Conservation (phyloP, 2,329 filamentous ascomycete genomes). For the Penicillium rolfsii region DNA sequence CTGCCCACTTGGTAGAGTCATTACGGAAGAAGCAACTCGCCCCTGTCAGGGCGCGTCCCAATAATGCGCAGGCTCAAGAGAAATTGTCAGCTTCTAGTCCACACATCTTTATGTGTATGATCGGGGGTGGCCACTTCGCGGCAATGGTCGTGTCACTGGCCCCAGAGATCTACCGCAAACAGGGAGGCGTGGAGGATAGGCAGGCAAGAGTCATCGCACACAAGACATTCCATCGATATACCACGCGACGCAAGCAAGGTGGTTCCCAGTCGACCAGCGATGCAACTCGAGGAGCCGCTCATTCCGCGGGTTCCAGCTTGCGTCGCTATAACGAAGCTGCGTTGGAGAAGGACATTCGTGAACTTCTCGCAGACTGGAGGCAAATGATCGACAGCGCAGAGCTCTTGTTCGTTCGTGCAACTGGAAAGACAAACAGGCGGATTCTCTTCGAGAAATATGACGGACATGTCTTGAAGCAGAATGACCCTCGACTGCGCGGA, state of each 20-base stretch:
- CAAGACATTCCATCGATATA: conserved; percentile 98
- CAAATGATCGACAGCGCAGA: conserved; percentile 80
- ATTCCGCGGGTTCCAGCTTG: conserved; percentile 87
- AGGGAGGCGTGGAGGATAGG: conserved; percentile 72
- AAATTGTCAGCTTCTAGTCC: conserved; percentile 62
- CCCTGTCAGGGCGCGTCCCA: conserved; percentile 54
- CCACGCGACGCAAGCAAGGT: conserved; percentile 92
- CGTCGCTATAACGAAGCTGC: conserved; percentile 94
- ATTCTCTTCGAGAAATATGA: conserved; percentile 93
- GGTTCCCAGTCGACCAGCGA: conserved; percentile 94
- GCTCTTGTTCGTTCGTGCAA: conserved; percentile 85
- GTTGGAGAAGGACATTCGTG: conserved; percentile 82
- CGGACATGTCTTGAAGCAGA: conserved; percentile 75
- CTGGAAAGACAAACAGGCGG: conserved; percentile 80
- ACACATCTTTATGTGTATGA: conserved; percentile 97
- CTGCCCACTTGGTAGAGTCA: conserved; percentile 65
- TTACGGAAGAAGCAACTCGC: conserved; percentile 77
- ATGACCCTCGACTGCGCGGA: conserved; percentile 77
- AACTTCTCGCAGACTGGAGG: conserved; percentile 82
- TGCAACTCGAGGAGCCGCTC: conserved; percentile 87
- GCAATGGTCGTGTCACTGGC: conserved; percentile 92
- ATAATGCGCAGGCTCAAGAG: conserved; percentile 40
- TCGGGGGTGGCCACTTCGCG: conserved; percentile 95
- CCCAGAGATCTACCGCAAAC: conserved; percentile 73
- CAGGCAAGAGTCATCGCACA: conserved; percentile 89